These are phyloP conservation scores for Apiospora malaysiana DNA, from an alignment of 2,329 filamentous ascomycete species.

Conservation along the genomic window DNA sequence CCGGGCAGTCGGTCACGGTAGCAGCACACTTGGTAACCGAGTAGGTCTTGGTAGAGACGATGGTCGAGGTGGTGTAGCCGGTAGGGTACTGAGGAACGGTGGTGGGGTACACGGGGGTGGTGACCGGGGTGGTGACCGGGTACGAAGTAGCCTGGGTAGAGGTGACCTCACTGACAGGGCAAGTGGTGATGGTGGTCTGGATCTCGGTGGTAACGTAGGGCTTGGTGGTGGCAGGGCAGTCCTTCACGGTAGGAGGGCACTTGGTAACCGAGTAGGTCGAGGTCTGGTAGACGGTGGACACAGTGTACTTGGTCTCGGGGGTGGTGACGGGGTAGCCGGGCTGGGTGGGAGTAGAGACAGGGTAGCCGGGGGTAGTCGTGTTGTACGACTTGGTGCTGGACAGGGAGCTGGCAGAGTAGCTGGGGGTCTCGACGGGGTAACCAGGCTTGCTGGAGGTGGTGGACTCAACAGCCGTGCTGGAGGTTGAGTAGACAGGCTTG, in stretches of 20 bases:
- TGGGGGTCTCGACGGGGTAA: not conserved
- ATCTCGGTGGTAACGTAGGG: not conserved
- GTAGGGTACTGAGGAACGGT: slow-evolving; percentile 2
- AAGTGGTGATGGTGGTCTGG: not conserved
- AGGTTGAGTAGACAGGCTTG: slow-evolving; percentile 12
- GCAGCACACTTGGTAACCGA: slow-evolving; percentile 3
- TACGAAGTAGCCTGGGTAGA: slow-evolving; percentile 7
- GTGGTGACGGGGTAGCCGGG: not conserved
- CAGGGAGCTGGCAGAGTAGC: slow-evolving; percentile 13
- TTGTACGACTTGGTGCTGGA: slow-evolving; percentile 7
- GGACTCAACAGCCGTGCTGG: slow-evolving; percentile 8
- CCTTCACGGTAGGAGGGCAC: not conserved
- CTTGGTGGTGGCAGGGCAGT: not conserved
- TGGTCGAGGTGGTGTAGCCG: not conserved
- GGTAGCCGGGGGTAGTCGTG: not conserved
- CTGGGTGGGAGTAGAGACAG: not conserved
- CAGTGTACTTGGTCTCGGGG: not conserved
- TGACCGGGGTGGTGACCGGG: not conserved
- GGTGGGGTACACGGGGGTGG: not conserved
- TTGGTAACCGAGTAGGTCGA: not conserved
- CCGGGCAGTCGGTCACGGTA: slow-evolving; percentile 14
- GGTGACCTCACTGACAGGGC: not conserved
- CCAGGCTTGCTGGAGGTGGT: not conserved
- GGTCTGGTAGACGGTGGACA: not conserved
- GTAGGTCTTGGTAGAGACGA: not conserved